These are phyloP conservation scores for Arthrocladium fulminans DNA, from an alignment of 2,329 filamentous ascomycete genomes.

Conservation along the genomic window DNA sequence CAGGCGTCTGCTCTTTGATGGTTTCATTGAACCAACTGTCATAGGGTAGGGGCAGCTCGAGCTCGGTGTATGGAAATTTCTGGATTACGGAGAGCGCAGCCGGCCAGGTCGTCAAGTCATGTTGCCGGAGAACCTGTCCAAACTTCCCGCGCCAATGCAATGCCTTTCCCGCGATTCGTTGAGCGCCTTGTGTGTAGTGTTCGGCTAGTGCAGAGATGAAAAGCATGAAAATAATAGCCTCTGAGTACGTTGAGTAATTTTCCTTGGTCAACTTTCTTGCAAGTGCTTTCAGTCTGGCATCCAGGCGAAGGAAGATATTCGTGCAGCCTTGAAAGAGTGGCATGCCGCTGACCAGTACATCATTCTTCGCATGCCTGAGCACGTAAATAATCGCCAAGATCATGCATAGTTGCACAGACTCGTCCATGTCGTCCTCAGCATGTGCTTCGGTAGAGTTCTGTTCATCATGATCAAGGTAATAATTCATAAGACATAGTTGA, in stretches of 20 bases:
- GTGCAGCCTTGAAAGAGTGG: background rate
- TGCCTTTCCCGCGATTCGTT: background rate
- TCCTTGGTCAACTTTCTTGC: background rate
- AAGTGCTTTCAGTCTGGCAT: background rate
- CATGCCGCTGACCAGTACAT: background rate
- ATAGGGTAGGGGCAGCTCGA: background rate
- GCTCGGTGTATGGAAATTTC: background rate
- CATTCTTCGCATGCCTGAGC: background rate
- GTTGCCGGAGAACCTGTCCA: background rate
- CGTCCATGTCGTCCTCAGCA: background rate
- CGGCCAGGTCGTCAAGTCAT: background rate
- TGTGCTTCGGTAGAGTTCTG: background rate
- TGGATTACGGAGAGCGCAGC: background rate
- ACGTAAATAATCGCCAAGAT: background rate
- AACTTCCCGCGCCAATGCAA: background rate
- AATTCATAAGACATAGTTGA: constrained; percentile 1
- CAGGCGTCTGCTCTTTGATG: too few species aligned
- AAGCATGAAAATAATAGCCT: background rate
- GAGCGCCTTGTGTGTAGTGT: background rate
- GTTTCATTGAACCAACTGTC: background rate
- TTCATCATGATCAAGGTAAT: background rate
- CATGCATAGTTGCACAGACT: background rate
- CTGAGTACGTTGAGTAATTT: background rate
- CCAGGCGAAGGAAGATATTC: background rate
- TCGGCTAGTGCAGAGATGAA: background rate